These are phyloP conservation scores for Cylindrotheca closterium DNA, from an alignment of 108 stramenopile genomes.

Conservation along the genomic window DNA sequence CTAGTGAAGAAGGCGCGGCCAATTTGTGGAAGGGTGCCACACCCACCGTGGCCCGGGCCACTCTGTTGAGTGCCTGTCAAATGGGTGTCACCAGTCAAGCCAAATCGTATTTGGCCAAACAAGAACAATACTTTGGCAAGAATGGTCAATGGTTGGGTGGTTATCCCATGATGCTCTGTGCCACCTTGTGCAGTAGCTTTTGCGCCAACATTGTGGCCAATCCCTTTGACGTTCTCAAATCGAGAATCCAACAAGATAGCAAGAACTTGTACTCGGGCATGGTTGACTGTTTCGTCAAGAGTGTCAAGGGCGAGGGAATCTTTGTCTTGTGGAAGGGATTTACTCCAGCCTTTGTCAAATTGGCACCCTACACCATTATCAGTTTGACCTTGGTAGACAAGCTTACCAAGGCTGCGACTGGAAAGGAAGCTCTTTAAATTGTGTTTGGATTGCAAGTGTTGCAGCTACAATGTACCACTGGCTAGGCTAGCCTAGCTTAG, in stretches of 20 bases:
- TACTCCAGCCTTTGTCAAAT: slow-evolving; percentile 69
- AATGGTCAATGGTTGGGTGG: slow-evolving; percentile 49
- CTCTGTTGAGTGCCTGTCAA: slow-evolving; percentile 47
- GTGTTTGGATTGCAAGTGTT: too few relatives aligned
- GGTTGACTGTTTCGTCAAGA: slow-evolving; percentile 57
- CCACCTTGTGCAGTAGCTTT: slow-evolving; percentile 55
- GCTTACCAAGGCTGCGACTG: slow-evolving; percentile 51
- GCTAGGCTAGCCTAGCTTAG: too few relatives aligned
- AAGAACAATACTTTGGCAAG: slow-evolving; percentile 50
- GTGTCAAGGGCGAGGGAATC: slow-evolving; percentile 40
- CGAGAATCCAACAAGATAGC: slow-evolving; percentile 61
- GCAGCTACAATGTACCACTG: too few relatives aligned
- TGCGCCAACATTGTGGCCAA: slow-evolving; percentile 67
- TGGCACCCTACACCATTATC: slow-evolving; percentile 73
- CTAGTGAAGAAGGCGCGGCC: slow-evolving; percentile 48
- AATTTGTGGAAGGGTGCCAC: slow-evolving; percentile 60
- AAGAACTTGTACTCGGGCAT: slow-evolving; percentile 44
- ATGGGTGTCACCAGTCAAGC: slow-evolving; percentile 64
- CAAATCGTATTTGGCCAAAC: slow-evolving; percentile 43
- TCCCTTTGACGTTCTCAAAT: slow-evolving; percentile 72
- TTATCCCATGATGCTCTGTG: slow-evolving; percentile 55
- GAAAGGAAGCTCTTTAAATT: slow-evolving; percentile 56
- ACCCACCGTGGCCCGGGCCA: slow-evolving; percentile 57
- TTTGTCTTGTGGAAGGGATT: slow-evolving; percentile 58
- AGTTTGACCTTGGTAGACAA: slow-evolving; percentile 64